Evolutionary conservation across 148 eudicot genomes (phyloP).

Genomic region (Amaranthus palmeri): DNA sequence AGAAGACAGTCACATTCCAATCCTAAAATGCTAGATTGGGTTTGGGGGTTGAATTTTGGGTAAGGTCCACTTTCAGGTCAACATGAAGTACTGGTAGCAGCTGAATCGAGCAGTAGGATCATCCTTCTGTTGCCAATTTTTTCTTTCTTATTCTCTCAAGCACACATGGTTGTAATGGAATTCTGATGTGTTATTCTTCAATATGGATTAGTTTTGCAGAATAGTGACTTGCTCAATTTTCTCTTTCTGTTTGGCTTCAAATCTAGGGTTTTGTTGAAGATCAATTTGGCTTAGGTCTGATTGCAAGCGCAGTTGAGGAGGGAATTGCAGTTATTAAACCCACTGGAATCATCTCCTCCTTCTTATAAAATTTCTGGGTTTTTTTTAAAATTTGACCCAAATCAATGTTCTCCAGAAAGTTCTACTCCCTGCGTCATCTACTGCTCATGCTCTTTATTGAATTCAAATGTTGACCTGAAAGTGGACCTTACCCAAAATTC

Average conservation of each 20-base stretch:
- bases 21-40: too few species aligned
- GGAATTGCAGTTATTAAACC: constrained; percentile 95
- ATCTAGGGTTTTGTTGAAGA: constrained; percentile 94
- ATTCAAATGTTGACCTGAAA: not conserved
- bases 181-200: not conserved
- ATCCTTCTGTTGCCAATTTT: not conserved
- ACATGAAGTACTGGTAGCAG: not conserved
- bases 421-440: not conserved
- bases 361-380: too few species aligned
- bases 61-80: too few species aligned
- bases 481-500: not conserved
- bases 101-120: too few species aligned
- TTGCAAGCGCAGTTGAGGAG: constrained; percentile 97
- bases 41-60: too few species aligned
- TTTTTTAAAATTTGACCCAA: too few species aligned
- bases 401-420: not conserved
- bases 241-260: not conserved
- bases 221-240: not conserved
- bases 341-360: constrained; percentile 78
- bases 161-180: not conserved
- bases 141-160: not conserved
- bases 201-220: not conserved
- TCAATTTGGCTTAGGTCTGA: constrained; percentile 93
- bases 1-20: too few species aligned
- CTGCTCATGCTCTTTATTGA: not conserved